phyloP scores from a whole-genome alignment of 345 rosid species.

The Sisymbrium altissimum region DNA sequence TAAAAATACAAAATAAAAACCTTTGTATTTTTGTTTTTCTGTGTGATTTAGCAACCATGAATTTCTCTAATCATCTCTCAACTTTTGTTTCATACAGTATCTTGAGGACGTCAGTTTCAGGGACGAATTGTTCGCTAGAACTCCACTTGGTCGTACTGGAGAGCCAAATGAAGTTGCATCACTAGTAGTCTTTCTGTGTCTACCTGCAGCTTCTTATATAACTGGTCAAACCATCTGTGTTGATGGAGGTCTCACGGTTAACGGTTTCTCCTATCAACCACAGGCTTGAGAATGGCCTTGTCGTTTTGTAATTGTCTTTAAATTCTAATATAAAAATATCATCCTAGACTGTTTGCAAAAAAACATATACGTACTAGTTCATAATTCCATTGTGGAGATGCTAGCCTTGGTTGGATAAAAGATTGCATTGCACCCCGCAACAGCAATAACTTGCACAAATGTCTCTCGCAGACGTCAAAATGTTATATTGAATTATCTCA shows the following conservation, averaged over 20 bases:
- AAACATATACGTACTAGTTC: background rate
- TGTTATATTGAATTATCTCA: too few relatives aligned
- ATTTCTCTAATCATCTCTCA: too few relatives aligned
- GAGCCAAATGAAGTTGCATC: constrained; percentile 50
- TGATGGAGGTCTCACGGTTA: constrained; percentile 46
- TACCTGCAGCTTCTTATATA: constrained; percentile 56
- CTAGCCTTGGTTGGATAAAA: too few relatives aligned
- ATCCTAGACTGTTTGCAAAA: background rate
- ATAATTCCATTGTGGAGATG: too few relatives aligned
- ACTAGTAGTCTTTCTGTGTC: constrained; percentile 47
- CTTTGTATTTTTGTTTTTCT: too few relatives aligned
- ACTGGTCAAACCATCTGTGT: constrained; percentile 51
- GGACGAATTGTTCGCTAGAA: constrained; percentile 14
- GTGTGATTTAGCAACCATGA: too few relatives aligned
- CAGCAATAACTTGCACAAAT: too few relatives aligned
- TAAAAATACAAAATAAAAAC: background rate
- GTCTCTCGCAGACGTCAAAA: too few relatives aligned
- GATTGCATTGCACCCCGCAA: too few relatives aligned
- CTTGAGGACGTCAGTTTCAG: background rate
- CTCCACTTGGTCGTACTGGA: constrained; percentile 47
- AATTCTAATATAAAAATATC: background rate
- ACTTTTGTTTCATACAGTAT: background rate
- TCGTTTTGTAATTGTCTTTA: background rate
- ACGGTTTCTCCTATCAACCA: constrained; percentile 34
- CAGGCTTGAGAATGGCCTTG: background rate